A percentile compares a stretch with the other conserved stretches of the same genome.
These are phyloP conservation scores for Aspergillus ostianus DNA, from an alignment of 495 filamentous ascomycete species.

Conservation along the genomic window DNA sequence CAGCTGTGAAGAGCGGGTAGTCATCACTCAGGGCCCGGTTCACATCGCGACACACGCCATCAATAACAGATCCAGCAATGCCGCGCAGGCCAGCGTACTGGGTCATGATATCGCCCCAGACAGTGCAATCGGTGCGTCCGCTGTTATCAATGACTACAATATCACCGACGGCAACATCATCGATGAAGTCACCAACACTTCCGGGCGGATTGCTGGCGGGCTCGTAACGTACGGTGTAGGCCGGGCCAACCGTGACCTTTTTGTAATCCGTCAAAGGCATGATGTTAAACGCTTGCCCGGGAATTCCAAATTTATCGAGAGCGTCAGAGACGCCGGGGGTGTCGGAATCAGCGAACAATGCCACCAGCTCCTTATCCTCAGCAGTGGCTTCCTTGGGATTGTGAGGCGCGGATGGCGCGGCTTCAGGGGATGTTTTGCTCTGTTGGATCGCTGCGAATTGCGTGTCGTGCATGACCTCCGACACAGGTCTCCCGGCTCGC, in stretches of 20 bases:
- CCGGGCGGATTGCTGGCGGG: conserved; percentile 23
- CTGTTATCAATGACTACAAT: conserved; percentile 23
- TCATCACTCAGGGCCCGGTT: conserved; percentile 20
- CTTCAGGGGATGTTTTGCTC: too few relatives aligned
- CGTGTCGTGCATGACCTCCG: conserved; percentile 24
- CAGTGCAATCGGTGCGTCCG: conserved; percentile 23
- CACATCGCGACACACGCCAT: conserved; percentile 25
- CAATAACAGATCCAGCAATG: conserved; percentile 23
- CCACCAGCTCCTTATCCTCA: conserved; percentile 21
- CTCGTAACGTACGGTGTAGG: conserved; percentile 24
- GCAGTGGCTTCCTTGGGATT: conserved; percentile 12
- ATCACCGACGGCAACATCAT: conserved; percentile 22
- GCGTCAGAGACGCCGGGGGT: conserved; percentile 25
- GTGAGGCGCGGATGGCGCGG: not conserved
- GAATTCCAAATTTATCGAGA: conserved; percentile 24
- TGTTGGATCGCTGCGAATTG: conserved; percentile 20
- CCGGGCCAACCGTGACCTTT: conserved; percentile 21
- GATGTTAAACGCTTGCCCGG: conserved; percentile 21
- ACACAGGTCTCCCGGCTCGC: conserved; percentile 16
- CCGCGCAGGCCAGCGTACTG: conserved; percentile 22
- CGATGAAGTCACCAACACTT: conserved; percentile 25
- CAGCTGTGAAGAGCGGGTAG: conserved; percentile 19
- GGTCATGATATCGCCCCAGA: conserved; percentile 27
- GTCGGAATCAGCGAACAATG: conserved; percentile 22
- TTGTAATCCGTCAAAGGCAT: conserved; percentile 22